Percentiles rank a stretch among this genome's conserved stretches.
These are phyloP conservation scores for Tulasnella sp. DNA, from an alignment of 768 basidiomycete genomes.

Conservation along the genomic window DNA sequence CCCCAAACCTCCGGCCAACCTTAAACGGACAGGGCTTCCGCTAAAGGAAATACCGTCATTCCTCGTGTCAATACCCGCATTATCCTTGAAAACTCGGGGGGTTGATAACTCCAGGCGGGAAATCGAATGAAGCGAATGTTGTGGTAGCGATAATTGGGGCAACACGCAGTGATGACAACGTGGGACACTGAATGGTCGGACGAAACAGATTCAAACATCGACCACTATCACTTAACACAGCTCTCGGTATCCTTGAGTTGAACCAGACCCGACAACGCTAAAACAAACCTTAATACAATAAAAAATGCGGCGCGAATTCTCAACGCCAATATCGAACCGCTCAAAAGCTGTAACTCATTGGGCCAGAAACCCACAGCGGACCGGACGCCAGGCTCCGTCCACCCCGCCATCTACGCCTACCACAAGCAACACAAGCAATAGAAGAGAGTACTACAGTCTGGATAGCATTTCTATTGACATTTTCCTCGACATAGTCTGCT, in stretches of 20 bases:
- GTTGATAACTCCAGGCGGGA: no score
- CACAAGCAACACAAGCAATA: not conserved
- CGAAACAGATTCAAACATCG: not conserved
- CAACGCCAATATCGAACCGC: not conserved
- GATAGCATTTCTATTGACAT: not conserved
- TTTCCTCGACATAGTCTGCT: not conserved
- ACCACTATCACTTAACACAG: not conserved
- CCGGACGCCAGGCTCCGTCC: no score
- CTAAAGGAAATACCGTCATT: no score
- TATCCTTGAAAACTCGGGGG: no score
- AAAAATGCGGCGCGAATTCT: not conserved
- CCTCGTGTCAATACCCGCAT: no score
- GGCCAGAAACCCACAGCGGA: no score
- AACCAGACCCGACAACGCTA: no score
- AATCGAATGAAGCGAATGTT: not conserved
- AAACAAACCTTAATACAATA: no score
- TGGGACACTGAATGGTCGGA: not conserved
- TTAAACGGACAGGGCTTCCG: no score
- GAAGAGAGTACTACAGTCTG: not conserved
- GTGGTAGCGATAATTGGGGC: not conserved
- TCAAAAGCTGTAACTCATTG: not conserved
- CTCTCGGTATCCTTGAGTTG: not conserved
- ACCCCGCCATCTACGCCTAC: not conserved
- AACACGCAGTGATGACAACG: not conserved
- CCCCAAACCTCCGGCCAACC: no score